These are phyloP conservation scores for Parascedosporium putredinis DNA, from an alignment of 2,329 filamentous ascomycete species.

Conservation along the genomic window DNA sequence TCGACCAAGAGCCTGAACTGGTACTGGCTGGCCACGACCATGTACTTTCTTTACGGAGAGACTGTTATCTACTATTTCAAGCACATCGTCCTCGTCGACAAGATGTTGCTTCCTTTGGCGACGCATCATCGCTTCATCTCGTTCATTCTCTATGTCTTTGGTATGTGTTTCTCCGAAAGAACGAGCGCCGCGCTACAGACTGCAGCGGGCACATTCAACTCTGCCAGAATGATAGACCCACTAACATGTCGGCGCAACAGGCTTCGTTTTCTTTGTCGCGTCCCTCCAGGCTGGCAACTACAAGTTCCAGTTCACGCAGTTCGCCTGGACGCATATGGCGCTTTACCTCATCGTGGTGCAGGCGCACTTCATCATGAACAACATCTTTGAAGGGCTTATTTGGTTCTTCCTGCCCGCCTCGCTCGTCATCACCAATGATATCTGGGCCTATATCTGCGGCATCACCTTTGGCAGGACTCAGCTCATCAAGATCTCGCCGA, in stretches of 20 bases:
- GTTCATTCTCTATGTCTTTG: constrained; percentile 95
- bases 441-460: constrained; percentile 94
- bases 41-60: constrained; percentile 99
- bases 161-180: constrained; percentile 40
- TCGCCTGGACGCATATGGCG: constrained; percentile 99
- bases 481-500: constrained; percentile 94
- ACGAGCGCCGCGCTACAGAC: too few relatives aligned
- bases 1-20: constrained; percentile 97
- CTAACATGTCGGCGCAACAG: constrained; percentile 35
- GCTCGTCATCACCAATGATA: constrained; percentile 96
- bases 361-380: constrained; percentile 99
- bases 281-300: constrained; percentile 94
- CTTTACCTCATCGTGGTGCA: constrained; percentile 96
- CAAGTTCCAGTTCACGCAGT: constrained; percentile 97
- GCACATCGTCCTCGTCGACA: constrained; percentile 92
- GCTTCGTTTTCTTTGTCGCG: constrained; percentile 95
- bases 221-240: too few relatives aligned
- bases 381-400: constrained; percentile 98
- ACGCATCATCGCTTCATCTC: constrained; percentile 98
- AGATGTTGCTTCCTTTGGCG: constrained; percentile 81
- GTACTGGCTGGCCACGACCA: constrained; percentile 97
- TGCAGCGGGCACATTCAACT: too few relatives aligned
- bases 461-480: constrained; percentile 95
- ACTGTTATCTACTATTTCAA: constrained; percentile 99
- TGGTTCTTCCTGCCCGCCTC: constrained; percentile 97